Evolutionary conservation across 192 early-diverging fungal genomes (phyloP), one percentile per base, ranked within the genome.

Genomic region (Rhizoclosmatium sp.): DNA sequence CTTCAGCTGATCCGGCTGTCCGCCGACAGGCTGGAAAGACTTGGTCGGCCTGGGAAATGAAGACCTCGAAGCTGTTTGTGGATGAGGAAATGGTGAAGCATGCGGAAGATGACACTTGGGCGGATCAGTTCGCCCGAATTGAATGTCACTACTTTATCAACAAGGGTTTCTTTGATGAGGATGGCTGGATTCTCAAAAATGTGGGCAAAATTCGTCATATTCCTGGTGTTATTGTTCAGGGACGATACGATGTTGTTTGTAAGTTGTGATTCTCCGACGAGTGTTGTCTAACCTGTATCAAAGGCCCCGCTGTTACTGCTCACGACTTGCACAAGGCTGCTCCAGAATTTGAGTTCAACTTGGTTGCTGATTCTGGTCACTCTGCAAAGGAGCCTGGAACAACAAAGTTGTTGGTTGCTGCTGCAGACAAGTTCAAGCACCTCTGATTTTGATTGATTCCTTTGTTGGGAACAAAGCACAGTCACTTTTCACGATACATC

Each of bases 81-180:
- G 79, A 91, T 72, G 81, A 84, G 16, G 87, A 82, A 7, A 83
- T 85, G 54, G 70, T 93, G 39, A 82, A 80, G 67, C 93, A 89
- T 78, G 91, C 87, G 14, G 83, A 87, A 10, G 84, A 90, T 62
- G 86, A 86, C 54, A 82, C 81, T 19, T 93, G 88, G 87, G 85
- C 92, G 3, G 72, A 67, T 91, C 44, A 87, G 48, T 93, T 93
- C 85, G 91, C 92, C 12, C 81, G 92, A 49, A 93, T 93, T 76
- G 92, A 93, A 78, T 89, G 86, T 78, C 86, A 88, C 69, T 87
- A 86, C 83, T 93, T 93, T 77, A 82, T 87, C 83, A 92, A 93
- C 88, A 88, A 90, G 67, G 92, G 92, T 0, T 93, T 93, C 80
- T 93, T 93, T 80, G 85, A 89, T 54, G 76, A 80, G 0, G 90